Evolutionary conservation across 768 basidiomycete species (phyloP), one percentile per base, ranked within the genome.

Genomic region (Rhodotorula taiwanensis): DNA sequence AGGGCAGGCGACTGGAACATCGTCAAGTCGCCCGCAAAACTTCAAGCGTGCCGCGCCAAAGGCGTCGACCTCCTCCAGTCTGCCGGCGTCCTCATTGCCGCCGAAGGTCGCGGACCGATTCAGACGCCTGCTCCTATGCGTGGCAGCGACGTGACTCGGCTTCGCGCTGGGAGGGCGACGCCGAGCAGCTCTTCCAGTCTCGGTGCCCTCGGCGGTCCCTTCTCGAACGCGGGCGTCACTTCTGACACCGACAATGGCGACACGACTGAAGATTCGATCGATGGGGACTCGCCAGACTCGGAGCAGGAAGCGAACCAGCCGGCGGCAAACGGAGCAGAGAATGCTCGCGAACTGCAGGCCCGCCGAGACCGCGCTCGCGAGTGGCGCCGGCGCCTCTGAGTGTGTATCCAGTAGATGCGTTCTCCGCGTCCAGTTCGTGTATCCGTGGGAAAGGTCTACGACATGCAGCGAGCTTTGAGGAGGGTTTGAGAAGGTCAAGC

Each of bases 231-330:
- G 28, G 30, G 27, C 30, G 31, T 56, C 50, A 27, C 39, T 47
- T 47, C 62, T 14, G 30, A 57, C 62, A 30, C 55, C 42, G 33
- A 31, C 62, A 50, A 57, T 16, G 34, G n/a, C 49, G 31, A 56
- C 33, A 62, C 61, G 23, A 42, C 39, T 5, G 30, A 10, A 13
- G 52, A 54, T 16, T 28, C n/a, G 23, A 34, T 52, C 31, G 31
- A 56, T 18, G 55, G 61, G 25, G 61, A 52, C 39, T 14, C 36
- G n/a, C 47, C 42, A 23, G 44, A 53, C 34, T 53, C 25, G 4
- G 48, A 4, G 30, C 10, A 33, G 30, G 48, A 30, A n/a, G 28
- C 48, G 18, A 21, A 11, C 18, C 30, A 7, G 30, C 25, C 44
- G 21, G 44, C 44, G 27, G 44, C 18, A 45, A 45, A 16, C 27